Conservation (phyloP, 73 alveolate species). For the Paramecium tetraurelia region DNA sequence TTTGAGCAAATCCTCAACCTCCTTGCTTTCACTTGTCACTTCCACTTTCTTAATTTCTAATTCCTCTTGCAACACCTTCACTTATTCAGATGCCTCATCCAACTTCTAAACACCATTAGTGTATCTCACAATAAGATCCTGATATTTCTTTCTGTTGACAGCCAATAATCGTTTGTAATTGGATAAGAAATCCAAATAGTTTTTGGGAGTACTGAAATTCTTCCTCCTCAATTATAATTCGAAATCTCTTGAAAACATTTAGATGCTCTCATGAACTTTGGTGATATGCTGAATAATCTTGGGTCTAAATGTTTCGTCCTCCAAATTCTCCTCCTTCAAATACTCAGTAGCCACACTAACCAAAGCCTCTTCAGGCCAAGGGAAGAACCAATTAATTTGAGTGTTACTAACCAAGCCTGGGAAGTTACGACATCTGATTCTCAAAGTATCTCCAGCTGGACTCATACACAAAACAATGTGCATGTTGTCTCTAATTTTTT, state of each 20-base stretch:
- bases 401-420: conserved; percentile 72
- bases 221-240: conserved; percentile 90
- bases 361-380: conserved; percentile 77
- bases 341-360: conserved; percentile 90
- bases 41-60: conserved; percentile 78
- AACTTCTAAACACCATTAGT: conserved; percentile 93
- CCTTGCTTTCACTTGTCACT: conserved; percentile 73
- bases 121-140: conserved; percentile 80
- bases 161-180: conserved; percentile 81
- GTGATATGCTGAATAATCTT: conserved; percentile 89
- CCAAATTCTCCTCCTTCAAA: conserved; percentile 82
- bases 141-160: conserved; percentile 78
- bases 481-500: conserved; percentile 59
- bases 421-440: conserved; percentile 67
- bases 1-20: conserved; percentile 79
- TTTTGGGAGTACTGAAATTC: conserved; percentile 98
- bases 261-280: conserved; percentile 84
- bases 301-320: conserved; percentile 76
- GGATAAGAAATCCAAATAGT: conserved; percentile 93
- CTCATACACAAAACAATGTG: conserved; percentile 68
- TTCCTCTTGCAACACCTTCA: conserved; percentile 81
- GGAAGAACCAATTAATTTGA: conserved; percentile 70
- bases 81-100: conserved; percentile 92
- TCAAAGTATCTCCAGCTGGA: conserved; percentile 71
- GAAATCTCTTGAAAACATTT: conserved; percentile 86